Evolutionary conservation across 345 rosid species (phyloP), one percentile per base, ranked within the genome.

Genomic region (Aquilaria sinensis): DNA sequence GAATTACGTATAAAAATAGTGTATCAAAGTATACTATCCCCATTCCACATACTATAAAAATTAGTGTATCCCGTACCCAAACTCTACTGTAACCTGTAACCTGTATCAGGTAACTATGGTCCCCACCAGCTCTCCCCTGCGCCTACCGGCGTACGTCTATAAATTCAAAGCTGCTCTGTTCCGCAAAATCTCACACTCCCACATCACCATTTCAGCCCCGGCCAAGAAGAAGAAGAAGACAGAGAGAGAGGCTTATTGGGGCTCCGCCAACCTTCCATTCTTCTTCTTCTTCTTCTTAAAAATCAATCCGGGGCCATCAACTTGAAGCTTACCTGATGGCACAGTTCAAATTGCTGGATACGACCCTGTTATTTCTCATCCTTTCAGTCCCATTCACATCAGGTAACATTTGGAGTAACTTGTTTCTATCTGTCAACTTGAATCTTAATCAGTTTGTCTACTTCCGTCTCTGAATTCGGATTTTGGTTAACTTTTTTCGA

Each of bases 271-370:
- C n/a, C 46, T 60, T 49, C 31, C 31, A 60, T 29, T 58, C 68
- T 13, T 72, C 68, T 56, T 70, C 67, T 55, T 72, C 67, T 60
- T 63, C 64, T 65, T 66, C 62, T 31, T 34, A 6, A 12, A 23
- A 37, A 37, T 9, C 43, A 37, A 4, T 37, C 43, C 8, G n/a
- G 43, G 3, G 43, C 8, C 43, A 9, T 37, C 43, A 1, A 5
- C 43, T 37, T 50, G 14, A 48, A 4, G 30, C 45, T 45, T 31
- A 55, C 41, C 30, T 72, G 63, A 81, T 84, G 86, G 76, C 84
- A 61, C 77, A 67, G 11, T 57, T 16, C 14, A 63, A 70, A 71
- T 72, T 77, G 62, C 2, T 64, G 51, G 64, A 60, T 33, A 48
- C 43, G 43, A 37, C 70, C 16, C 4, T 79, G 11, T 50, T 66